Percentiles rank a stretch among this genome's conserved stretches.
Conservation (phyloP, 208 protist species). For the Acanthamoeba culbertsoni region DNA sequence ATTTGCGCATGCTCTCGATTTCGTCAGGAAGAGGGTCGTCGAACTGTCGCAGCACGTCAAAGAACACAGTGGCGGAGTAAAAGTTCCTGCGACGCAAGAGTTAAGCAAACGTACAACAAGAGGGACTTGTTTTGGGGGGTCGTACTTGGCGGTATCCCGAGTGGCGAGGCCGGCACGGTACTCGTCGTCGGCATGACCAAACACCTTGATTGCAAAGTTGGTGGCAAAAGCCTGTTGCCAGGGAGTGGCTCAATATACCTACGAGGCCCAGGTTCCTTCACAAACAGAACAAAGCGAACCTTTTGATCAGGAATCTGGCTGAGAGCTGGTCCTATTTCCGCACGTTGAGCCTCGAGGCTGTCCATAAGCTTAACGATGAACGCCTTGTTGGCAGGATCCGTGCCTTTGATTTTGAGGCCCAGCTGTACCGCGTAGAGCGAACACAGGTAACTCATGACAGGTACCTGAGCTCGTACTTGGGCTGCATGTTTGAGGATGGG, state of each 20-base stretch:
- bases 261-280: too few relatives aligned
- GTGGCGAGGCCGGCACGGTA: not conserved
- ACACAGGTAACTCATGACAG: constrained; percentile 33
- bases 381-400: not conserved
- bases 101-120: not conserved
- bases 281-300: not conserved
- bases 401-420: not conserved
- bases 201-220: constrained; percentile 35
- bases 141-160: constrained; percentile 4
- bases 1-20: constrained; percentile 45
- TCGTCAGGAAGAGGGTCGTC: constrained; percentile 15
- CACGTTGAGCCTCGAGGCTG: not conserved
- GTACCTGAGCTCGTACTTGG: not conserved
- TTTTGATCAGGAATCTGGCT: not conserved
- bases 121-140: not conserved
- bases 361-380: constrained; percentile 17
- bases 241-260: not conserved
- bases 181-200: constrained; percentile 19
- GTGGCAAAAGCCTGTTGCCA: not conserved
- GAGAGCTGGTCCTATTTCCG: not conserved
- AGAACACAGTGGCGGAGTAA: constrained; percentile 16
- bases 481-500: constrained; percentile 38
- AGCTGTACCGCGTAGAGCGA: constrained; percentile 23
- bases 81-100: not conserved
- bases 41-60: constrained; percentile 17